A percentile compares a stretch with the other conserved stretches of the same genome.
Conservation (phyloP, 2,329 filamentous ascomycete species). For the Cucurbitaria berberidis region DNA sequence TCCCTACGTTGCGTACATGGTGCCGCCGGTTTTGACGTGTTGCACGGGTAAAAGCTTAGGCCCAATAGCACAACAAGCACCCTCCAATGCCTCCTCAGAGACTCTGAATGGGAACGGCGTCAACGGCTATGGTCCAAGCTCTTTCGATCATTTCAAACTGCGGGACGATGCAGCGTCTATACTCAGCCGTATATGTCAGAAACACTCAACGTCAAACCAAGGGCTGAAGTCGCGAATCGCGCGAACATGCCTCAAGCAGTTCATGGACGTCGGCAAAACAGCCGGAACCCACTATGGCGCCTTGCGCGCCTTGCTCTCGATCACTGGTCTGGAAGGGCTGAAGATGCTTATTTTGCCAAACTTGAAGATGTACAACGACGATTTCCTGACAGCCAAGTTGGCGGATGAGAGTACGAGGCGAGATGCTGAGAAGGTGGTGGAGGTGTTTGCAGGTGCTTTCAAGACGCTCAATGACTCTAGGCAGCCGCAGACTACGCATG, state of each 20-base stretch:
- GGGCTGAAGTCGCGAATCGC: slow-evolving; percentile 87
- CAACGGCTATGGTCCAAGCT: slow-evolving; percentile 28
- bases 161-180: slow-evolving; percentile 85
- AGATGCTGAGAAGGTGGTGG: slow-evolving; percentile 67
- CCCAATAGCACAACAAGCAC: slow-evolving; percentile 56
- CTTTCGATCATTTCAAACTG: slow-evolving; percentile 72
- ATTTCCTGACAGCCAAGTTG: slow-evolving; percentile 61
- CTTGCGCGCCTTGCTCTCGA: slow-evolving; percentile 76
- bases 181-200: slow-evolving; percentile 77
- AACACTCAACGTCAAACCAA: slow-evolving; percentile 80
- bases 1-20: slow-evolving; percentile 72
- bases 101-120: slow-evolving; percentile 42
- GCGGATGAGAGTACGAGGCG: slow-evolving; percentile 60
- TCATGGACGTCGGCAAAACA: slow-evolving; percentile 84
- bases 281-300: slow-evolving; percentile 89
- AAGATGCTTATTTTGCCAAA: slow-evolving; percentile 70
- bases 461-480: slow-evolving; percentile 59
- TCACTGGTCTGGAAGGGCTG: slow-evolving; percentile 73
- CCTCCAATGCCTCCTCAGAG: slow-evolving; percentile 59
- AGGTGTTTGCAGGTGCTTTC: slow-evolving; percentile 63
- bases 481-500: slow-evolving; percentile 44
- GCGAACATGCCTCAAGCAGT: slow-evolving; percentile 89
- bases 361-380: slow-evolving; percentile 65
- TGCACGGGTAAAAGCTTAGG: slow-evolving; percentile 84
- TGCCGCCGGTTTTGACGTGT: slow-evolving; percentile 89